Conservation (phyloP, 2,329 filamentous ascomycete genomes). For the Pleurostoma richardsiae region DNA sequence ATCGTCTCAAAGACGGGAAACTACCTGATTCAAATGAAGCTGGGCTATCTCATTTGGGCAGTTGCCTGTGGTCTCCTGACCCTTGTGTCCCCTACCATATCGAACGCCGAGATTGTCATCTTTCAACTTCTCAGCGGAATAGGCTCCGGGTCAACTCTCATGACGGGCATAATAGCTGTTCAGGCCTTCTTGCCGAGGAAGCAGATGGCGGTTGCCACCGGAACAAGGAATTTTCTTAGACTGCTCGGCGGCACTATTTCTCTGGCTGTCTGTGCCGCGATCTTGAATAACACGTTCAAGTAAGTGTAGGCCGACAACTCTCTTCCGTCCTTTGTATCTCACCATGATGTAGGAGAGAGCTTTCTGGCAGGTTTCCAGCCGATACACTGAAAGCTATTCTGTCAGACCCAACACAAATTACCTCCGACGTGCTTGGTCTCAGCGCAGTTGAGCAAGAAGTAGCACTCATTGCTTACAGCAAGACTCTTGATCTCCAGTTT, state of each 20-base stretch:
- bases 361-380: neutral
- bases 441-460: neutral
- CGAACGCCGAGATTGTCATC: conserved; percentile 4
- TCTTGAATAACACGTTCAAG: conserved; percentile 3
- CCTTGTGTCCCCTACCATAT: conserved; percentile 3
- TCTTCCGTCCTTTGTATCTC: neutral
- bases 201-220: conserved; percentile 11
- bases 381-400: conserved; percentile 1
- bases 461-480: conserved; percentile 4
- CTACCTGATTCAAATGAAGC: conserved; percentile 4
- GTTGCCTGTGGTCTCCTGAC: conserved; percentile 7
- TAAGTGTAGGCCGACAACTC: neutral
- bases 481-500: neutral
- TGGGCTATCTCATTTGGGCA: conserved; percentile 7
- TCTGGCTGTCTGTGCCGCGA: conserved; percentile 5
- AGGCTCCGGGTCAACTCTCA: conserved; percentile 7
- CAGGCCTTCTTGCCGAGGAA: conserved; percentile 5
- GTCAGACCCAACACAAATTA: conserved; percentile 1
- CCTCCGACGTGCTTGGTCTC: conserved; percentile 2
- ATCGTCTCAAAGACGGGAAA: conserved; percentile 9
- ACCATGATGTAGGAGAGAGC: neutral
- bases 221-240: conserved; percentile 9
- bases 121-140: conserved; percentile 7
- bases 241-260: conserved; percentile 7
- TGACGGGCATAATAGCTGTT: conserved; percentile 9